Conservation (phyloP, 768 basidiomycete genomes). For the Porphyrellus cyaneotinctus region DNA sequence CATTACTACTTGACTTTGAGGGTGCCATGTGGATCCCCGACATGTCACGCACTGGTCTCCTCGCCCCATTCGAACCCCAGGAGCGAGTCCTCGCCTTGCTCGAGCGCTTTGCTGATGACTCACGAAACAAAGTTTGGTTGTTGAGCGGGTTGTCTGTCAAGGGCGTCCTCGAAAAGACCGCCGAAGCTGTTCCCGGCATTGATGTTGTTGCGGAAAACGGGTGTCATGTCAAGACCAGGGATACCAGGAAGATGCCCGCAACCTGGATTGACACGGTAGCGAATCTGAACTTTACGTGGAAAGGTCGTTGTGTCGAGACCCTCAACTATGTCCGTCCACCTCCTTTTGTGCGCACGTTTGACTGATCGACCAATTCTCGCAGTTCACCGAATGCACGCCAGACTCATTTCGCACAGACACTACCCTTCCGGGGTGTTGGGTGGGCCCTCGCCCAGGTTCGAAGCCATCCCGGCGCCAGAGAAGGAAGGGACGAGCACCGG, state of each 20-base stretch:
- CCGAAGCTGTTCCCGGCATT: slow-evolving; percentile 55
- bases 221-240: slow-evolving; percentile 68
- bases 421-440: no score
- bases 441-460: no score
- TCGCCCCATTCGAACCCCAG: no score
- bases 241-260: slow-evolving; percentile 24
- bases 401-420: no score
- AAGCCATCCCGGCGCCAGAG: no score
- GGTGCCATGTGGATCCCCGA: no score
- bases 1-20: slow-evolving; percentile 71
- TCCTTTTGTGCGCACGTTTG: not conserved
- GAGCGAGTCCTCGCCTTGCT: slow-evolving; percentile 44
- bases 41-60: no score
- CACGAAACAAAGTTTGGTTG: slow-evolving; percentile 79
- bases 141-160: slow-evolving; percentile 69
- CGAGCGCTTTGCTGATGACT: no score
- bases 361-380: slow-evolving; percentile 32
- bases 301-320: slow-evolving; percentile 74
- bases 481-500: no score
- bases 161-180: slow-evolving; percentile 60
- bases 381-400: no score
- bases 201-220: slow-evolving; percentile 90
- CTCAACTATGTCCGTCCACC: slow-evolving; percentile 67
- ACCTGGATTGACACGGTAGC: no score
- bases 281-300: no score